These are phyloP conservation scores for Penicillium maclennaniae DNA, from an alignment of 495 filamentous ascomycete genomes.

Conservation along the genomic window DNA sequence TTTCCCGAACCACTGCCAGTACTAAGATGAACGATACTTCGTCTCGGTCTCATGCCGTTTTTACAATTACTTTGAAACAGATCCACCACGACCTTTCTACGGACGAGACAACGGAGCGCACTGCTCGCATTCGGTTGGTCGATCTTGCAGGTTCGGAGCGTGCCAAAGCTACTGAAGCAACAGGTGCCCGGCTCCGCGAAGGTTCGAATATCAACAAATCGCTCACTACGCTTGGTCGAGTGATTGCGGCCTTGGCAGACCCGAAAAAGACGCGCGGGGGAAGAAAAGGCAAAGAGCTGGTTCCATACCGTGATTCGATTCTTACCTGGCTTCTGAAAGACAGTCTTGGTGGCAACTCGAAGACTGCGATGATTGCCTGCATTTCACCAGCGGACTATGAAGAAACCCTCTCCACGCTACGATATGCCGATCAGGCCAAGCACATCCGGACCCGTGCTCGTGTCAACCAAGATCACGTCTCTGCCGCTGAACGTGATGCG, in stretches of 20 bases:
- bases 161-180: constrained; percentile 93
- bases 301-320: constrained; percentile 94
- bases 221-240: constrained; percentile 87
- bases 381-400: constrained; percentile 95
- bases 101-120: constrained; percentile 92
- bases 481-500: constrained; percentile 82
- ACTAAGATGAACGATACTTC: constrained; percentile 99
- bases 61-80: constrained; percentile 96
- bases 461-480: constrained; percentile 89
- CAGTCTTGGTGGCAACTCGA: constrained; percentile 88
- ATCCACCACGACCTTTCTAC: constrained; percentile 92
- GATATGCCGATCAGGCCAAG: constrained; percentile 97
- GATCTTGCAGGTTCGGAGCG: constrained; percentile 94
- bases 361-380: constrained; percentile 98
- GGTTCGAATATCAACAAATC: constrained; percentile 99
- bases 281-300: constrained; percentile 61
- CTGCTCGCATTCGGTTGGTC: constrained; percentile 88
- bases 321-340: constrained; percentile 98
- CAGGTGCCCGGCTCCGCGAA: constrained; percentile 83
- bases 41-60: constrained; percentile 90
- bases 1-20: constrained; percentile 83
- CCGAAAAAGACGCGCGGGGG: constrained; percentile 56
- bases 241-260: constrained; percentile 95
- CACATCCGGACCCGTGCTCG: constrained; percentile 94
- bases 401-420: constrained; percentile 90